phyloP scores from a whole-genome alignment of 768 basidiomycete genomes.

The Russula foetens region DNA sequence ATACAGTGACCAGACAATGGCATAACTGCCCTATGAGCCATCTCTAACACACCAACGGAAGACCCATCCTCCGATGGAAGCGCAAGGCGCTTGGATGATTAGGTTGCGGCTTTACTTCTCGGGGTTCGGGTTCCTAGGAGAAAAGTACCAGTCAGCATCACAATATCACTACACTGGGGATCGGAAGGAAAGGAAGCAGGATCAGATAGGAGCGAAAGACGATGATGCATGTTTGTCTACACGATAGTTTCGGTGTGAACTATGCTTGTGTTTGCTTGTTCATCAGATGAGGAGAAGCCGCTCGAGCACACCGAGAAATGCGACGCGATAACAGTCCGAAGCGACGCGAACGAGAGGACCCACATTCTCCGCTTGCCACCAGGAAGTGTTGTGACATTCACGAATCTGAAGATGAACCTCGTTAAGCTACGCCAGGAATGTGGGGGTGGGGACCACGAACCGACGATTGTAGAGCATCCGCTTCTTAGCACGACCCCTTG shows the following conservation, averaged over 20 bases:
- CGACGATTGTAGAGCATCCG: slow-evolving; percentile 88
- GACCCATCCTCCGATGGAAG: not conserved
- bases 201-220: slow-evolving; percentile 99
- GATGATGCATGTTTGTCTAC: slow-evolving; percentile 80
- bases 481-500: slow-evolving; percentile 98
- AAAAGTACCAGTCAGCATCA: slow-evolving; percentile 10
- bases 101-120: slow-evolving; percentile 27
- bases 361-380: slow-evolving; percentile 96
- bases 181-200: slow-evolving; percentile 17
- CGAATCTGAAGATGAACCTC: slow-evolving; percentile 48
- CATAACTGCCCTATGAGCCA: not conserved
- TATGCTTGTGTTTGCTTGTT: slow-evolving; percentile 61
- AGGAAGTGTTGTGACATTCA: slow-evolving; percentile 85
- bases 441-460: slow-evolving; percentile 36
- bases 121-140: slow-evolving; percentile 32
- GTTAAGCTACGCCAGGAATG: not conserved
- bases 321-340: slow-evolving; percentile 3
- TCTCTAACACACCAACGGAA: slow-evolving; percentile 1
- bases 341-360: slow-evolving; percentile 34
- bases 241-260: slow-evolving; percentile 91
- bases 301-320: slow-evolving; percentile 5
- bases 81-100: not conserved
- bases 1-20: slow-evolving; percentile 7
- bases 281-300: slow-evolving; percentile 41
- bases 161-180: not conserved